phyloP scores from a whole-genome alignment of 768 basidiomycete genomes.

The Kwoniella europaea region DNA sequence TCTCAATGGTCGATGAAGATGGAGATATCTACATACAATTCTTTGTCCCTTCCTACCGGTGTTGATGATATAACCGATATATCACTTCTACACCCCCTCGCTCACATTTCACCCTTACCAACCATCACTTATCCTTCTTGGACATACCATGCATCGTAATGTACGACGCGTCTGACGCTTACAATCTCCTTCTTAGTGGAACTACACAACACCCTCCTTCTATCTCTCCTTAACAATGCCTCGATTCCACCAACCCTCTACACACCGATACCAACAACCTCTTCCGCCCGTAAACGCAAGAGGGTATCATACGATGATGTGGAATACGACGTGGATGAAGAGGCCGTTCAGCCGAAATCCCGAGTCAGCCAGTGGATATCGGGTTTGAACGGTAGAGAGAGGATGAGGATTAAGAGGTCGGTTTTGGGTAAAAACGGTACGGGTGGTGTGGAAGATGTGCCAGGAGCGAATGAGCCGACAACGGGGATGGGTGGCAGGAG shows the following conservation, averaged over 20 bases:
- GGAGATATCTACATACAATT: too few species aligned
- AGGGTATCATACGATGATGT: conserved; percentile 29
- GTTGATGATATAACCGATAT: too few species aligned
- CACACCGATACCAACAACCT: conserved; percentile 9
- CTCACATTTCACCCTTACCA: too few species aligned
- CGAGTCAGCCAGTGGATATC: conserved; percentile 40
- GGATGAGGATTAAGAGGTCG: conserved; percentile 33
- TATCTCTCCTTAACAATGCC: conserved; percentile 45
- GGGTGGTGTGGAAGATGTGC: background rate
- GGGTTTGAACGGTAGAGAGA: conserved; percentile 35
- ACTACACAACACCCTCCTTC: conserved; percentile 46
- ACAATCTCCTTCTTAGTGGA: conserved; percentile 25
- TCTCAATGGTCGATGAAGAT: too few species aligned
- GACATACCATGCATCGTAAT: too few species aligned
- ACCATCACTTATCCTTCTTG: too few species aligned
- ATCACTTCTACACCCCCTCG: too few species aligned
- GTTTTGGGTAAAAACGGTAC: conserved; percentile 27
- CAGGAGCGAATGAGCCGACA: too few species aligned
- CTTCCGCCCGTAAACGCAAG: conserved; percentile 29
- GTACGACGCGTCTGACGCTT: background rate
- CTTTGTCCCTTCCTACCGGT: too few species aligned
- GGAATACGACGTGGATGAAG: conserved; percentile 45
- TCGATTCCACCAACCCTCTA: conserved; percentile 27
- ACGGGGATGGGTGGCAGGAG: background rate
- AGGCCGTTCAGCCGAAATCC: conserved; percentile 32